Evolutionary conservation across 352 stramenopile species (phyloP), one percentile per base, ranked within the genome.

Genomic region (Globisporangium irregulare): DNA sequence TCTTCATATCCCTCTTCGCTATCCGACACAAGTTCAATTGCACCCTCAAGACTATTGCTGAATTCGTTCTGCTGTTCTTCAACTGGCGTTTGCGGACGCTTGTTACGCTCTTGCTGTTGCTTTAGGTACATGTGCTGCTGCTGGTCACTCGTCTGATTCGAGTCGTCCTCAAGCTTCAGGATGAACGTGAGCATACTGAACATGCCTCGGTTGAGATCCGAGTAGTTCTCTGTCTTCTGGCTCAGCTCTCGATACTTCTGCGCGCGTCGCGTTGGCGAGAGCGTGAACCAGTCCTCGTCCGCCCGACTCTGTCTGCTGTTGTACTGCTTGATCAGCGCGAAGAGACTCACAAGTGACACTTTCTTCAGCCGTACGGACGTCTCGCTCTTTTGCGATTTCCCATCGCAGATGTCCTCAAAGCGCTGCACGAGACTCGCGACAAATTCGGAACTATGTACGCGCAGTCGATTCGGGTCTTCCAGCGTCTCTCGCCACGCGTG

Each of bases 101-200:
- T 29, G 27, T 29, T 29, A 29, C 27, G 2, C 27, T 29, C 27
- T 29, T 29, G 27, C 27, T 29, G 27, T 3, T 57, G 50, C 22
- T 34, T 24, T 18, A 20, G 22, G 10, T 18, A 1, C 2, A 18
- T 10, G 18, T 57, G 50, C 51, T 25, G 51, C 15, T 34, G 51
- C 2, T 22, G 51, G 12, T 36, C 24, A 34, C 4, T 20, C 3
- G 22, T 12, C 24, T 27, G 24, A 4, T 34, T 27, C 24, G 24
- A 36, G 24, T 34, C 24, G 51, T 58, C 22, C 29, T 58, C 51
- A 18, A 58, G 24, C 20, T 58, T 36, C 51, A 58, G 15, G 18
- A 58, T 34, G 51, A 58, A 58, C 22, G 24, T 58, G 51, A 58
- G 51, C 24, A 58, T 58, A 1, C 51, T 58, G 51, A 58, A 58